These are phyloP conservation scores for Blastomyces parvus DNA, from an alignment of 2,329 filamentous ascomycete genomes.

Conservation along the genomic window DNA sequence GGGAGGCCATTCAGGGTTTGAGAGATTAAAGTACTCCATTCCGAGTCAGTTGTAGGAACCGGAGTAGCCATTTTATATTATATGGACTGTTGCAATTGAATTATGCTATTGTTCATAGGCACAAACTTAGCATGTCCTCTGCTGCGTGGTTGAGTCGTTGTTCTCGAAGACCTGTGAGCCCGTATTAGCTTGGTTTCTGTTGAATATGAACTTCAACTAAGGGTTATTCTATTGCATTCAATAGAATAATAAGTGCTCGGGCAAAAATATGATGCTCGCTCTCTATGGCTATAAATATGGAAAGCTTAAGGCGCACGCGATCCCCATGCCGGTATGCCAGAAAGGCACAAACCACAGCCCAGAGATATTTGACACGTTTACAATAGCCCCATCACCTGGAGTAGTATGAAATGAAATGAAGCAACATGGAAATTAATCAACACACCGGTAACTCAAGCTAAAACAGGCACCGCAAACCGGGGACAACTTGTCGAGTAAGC, in stretches of 20 bases:
- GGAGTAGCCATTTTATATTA: background rate
- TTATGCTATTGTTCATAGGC: background rate
- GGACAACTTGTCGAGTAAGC: background rate
- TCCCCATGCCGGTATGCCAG: background rate
- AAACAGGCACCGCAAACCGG: background rate
- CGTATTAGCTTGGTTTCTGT: background rate
- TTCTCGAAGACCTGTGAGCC: background rate
- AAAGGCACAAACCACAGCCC: background rate
- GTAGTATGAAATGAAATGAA: background rate
- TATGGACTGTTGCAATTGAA: background rate
- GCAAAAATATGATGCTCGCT: background rate
- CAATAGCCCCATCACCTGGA: background rate
- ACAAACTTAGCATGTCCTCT: background rate
- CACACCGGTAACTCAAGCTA: background rate
- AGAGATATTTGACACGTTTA: background rate
- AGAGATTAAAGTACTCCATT: constrained; percentile 27
- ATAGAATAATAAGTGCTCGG: background rate
- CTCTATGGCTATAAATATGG: background rate
- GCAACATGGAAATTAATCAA: background rate
- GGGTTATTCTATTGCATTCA: background rate
- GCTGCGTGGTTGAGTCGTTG: background rate
- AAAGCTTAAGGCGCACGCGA: background rate
- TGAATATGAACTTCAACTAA: background rate
- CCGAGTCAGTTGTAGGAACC: constrained; percentile 24
- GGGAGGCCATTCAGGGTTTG: constrained; percentile 22